Evolutionary conservation across 805 yeast species (phyloP).

Genomic region (Tetrapisispora namnaoensis): DNA sequence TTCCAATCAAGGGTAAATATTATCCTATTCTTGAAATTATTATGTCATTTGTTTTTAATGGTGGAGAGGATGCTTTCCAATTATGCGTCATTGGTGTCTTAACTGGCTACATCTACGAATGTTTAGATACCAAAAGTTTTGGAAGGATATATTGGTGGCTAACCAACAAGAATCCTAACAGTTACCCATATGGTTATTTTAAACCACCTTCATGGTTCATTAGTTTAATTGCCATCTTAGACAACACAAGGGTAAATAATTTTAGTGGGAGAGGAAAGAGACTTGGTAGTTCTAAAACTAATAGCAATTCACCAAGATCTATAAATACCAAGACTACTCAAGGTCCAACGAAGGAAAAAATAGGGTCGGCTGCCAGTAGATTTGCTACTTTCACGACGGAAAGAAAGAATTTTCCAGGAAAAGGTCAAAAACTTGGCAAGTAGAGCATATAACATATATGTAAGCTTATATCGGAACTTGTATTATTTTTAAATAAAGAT

Average conservation of each 20-base stretch:
- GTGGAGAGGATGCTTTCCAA: constrained; percentile 34
- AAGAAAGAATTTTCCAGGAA: constrained; percentile 3
- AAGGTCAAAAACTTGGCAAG: constrained; percentile 5
- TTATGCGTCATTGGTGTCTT: constrained; percentile 41
- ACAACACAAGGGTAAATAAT: constrained; percentile 2
- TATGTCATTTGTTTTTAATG: constrained; percentile 35
- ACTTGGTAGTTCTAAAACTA: constrained; percentile 1
- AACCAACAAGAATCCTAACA: constrained; percentile 7
- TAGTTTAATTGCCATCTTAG: background rate
- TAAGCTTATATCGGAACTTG: background rate
- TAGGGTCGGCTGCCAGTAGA: background rate
- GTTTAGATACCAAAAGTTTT: constrained; percentile 48
- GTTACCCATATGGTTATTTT: constrained; percentile 19
- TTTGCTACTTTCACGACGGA: background rate
- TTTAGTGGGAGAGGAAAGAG: constrained; percentile 7
- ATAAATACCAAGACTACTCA: background rate
- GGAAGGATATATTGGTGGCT: constrained; percentile 36
- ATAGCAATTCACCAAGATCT: background rate
- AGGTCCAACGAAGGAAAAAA: background rate
- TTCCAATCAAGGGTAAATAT: constrained; percentile 47
- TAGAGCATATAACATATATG: background rate
- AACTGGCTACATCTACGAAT: constrained; percentile 51
- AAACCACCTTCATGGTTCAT: constrained; percentile 18
- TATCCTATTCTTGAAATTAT: constrained; percentile 35
- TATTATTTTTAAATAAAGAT: background rate